Base-by-base conservation (phyloP, 257 asterid species). In the Gardenia jasminoides region DNA sequence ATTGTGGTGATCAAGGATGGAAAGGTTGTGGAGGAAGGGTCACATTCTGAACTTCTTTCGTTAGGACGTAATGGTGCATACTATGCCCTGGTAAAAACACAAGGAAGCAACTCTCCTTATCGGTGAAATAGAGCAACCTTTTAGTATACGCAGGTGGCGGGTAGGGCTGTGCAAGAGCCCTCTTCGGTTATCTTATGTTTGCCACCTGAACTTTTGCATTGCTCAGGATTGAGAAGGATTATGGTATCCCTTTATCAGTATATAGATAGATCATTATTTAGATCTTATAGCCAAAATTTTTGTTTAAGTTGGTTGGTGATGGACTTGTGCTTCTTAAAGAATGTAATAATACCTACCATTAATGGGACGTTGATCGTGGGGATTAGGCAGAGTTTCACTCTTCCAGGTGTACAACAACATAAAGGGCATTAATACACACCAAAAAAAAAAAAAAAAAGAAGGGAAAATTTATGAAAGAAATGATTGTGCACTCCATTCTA, bases 1-100 rank as follows among this genome's bases (percentile, higher is more conserved):
- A 93, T 91, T 80, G 92, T 89, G 46, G 91, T 93, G 80, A 86
- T 93, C 78, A 87, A 89, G 62, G 97, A 93, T 6, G 98, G 97
- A 26, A 87, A 80, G 72, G 92, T 88, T 2, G 89, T 80, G 30
- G 96, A 93, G 76, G 92, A 91, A 80, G 97, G 98, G 15, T 91
- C 96, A 28, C 98, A 93, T 77, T 80, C 85, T 72, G 92, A 87
- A 65, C 92, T 91, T 2, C 81, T 93, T 70, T 87, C 96, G 3
- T 46, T 90, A 72, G 96, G 97, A 43, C 77, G 46, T 1, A 72
- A 80, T 1, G 94, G 97, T 17, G 88, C 88, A 8, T 93, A 93
- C 64, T 86, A 83, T 70, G 82, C 94, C 15, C 87, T 93, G 44
- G 92, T 91, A 13, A 88, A 81, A 71, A 83, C 84, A 48, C 96